Evolutionary conservation across 164 flowering plant genomes (phyloP).

Genomic region (Pachysandra terminalis): DNA sequence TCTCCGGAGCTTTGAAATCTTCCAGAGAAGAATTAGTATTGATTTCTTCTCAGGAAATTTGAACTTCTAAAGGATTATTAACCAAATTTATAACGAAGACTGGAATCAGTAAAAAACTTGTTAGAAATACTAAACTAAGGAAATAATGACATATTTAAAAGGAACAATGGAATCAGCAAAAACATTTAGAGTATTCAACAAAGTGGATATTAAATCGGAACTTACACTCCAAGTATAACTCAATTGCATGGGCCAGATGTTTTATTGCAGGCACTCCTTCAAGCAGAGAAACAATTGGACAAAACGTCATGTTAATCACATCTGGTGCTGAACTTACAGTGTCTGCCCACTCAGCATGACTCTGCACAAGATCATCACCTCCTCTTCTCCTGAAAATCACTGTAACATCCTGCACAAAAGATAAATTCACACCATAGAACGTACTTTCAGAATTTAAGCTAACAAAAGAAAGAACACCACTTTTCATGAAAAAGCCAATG

Average conservation of each 20-base stretch:
- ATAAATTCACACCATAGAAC: conserved; percentile 1
- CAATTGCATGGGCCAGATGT: conserved; percentile 88
- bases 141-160: not conserved
- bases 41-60: not conserved
- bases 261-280: conserved; percentile 77
- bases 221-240: conserved; percentile 91
- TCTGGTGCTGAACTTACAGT: conserved; percentile 80
- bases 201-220: conserved; percentile 5
- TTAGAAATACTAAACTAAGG: no score
- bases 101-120: no score
- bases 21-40: not conserved
- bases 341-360: conserved; percentile 73
- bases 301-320: conserved; percentile 87
- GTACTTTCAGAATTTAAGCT: not conserved
- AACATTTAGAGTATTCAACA: not conserved
- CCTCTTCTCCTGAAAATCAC: conserved; percentile 97
- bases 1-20: not conserved
- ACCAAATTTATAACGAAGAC: no score
- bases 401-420: conserved; percentile 84
- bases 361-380: conserved; percentile 96
- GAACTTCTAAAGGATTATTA: not conserved
- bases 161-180: not conserved
- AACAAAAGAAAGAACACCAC: not conserved
- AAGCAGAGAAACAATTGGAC: conserved; percentile 82
- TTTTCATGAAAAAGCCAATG: not conserved